Evolutionary conservation across 257 asterid genomes (phyloP), one percentile per base, ranked within the genome.

Genomic region (Ballota nigra): DNA sequence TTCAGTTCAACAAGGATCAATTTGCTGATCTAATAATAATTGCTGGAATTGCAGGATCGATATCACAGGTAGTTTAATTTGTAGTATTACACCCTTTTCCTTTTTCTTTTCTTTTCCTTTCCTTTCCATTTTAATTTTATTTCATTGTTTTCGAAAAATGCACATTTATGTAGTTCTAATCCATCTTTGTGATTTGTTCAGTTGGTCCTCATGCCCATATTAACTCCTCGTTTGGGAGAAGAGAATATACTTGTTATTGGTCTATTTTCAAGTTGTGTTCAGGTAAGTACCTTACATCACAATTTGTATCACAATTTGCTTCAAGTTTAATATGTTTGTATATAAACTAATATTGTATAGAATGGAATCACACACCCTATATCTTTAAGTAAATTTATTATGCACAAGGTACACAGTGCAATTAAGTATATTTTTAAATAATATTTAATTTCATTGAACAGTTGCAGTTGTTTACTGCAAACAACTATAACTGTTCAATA

Each of bases 1-100:
- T 92, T 82, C 97, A 87, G 73, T 92, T 87, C 67, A 86, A 86
- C 86, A 90, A 90, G 79, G 82, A 85, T 75, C 94, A 93, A 63
- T 90, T 93, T 49, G 96, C 98, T 36, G 96, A 93, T 82, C 71
- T 93, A 36, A 69, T 90, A 93, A 85, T 88, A 49, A 93, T 93
- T 67, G 73, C 45, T 75, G 97, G 97, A 19, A 70, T 86, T 55
- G 88, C 94, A 3, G 96, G 90, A 70, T 80, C 89, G 10, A 31
- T 86, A 59, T 90, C 98, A 66, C 96, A 88, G 92, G 98, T 90
- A 66, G 64, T 51, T 52, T n/a, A n/a, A n/a, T n/a, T n/a, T n/a
- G n/a, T n/a, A n/a, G n/a, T n/a, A n/a, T n/a, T n/a, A n/a, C n/a
- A n/a, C n/a, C n/a, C n/a, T n/a, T n/a, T n/a, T n/a, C n/a, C 2